Conservation (phyloP, 257 asterid genomes). For the Primulina huaijiensis region DNA sequence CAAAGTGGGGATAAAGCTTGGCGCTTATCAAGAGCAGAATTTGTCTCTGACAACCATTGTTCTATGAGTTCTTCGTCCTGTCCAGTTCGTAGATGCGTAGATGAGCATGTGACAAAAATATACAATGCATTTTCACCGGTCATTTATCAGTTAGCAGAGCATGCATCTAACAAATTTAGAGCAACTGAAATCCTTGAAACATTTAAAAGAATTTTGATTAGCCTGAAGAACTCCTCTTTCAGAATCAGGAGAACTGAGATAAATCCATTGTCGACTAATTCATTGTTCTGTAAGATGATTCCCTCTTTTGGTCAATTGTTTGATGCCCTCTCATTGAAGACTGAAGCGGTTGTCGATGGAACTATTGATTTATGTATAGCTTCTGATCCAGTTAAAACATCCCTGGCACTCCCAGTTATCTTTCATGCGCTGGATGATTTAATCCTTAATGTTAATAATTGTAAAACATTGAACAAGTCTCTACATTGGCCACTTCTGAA, state of each 20-base stretch:
- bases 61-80: slow-evolving; percentile 74
- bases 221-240: slow-evolving; percentile 70
- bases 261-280: slow-evolving; percentile 38
- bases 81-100: slow-evolving; percentile 76
- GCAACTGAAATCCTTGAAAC: slow-evolving; percentile 50
- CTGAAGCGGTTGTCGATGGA: slow-evolving; percentile 43
- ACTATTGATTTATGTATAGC: slow-evolving; percentile 52
- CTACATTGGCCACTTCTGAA: slow-evolving; percentile 85
- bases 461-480: slow-evolving; percentile 44
- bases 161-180: slow-evolving; percentile 40
- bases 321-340: slow-evolving; percentile 75
- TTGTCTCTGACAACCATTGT: slow-evolving; percentile 57
- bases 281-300: slow-evolving; percentile 33
- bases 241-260: slow-evolving; percentile 64
- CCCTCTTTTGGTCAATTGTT: slow-evolving; percentile 50
- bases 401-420: slow-evolving; percentile 76
- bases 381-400: slow-evolving; percentile 75
- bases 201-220: slow-evolving; percentile 50
- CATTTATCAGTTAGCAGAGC: slow-evolving; percentile 48
- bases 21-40: slow-evolving; percentile 85
- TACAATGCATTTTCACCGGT: slow-evolving; percentile 63
- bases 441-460: slow-evolving; percentile 42
- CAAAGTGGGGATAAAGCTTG: slow-evolving; percentile 78
- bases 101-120: slow-evolving; percentile 78
- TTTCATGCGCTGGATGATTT: slow-evolving; percentile 89